phyloP scores from a whole-genome alignment of 2,329 filamentous ascomycete genomes.

The Epichloe brachyelytri region DNA sequence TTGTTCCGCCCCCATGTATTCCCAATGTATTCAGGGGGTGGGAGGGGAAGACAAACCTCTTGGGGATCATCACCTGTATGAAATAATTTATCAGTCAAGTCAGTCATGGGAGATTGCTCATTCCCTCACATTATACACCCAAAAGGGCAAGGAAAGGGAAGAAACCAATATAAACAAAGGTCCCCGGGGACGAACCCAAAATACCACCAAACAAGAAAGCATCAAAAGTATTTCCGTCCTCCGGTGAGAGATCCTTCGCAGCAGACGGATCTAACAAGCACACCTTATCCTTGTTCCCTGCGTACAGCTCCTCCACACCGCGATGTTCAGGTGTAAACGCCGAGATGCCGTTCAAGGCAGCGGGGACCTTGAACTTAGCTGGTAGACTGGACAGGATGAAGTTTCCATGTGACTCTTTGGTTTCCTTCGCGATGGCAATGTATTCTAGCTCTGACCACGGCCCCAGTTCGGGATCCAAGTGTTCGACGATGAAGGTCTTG shows the following conservation, averaged over 20 bases:
- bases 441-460: slow-evolving; percentile 94
- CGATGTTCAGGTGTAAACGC: slow-evolving; percentile 60
- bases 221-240: slow-evolving; percentile 73
- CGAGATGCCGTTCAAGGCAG: slow-evolving; percentile 37
- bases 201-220: slow-evolving; percentile 95
- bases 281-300: slow-evolving; percentile 57
- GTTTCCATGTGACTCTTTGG: slow-evolving; percentile 46
- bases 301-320: slow-evolving; percentile 75
- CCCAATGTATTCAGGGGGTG: neutral
- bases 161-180: neutral
- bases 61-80: slow-evolving; percentile 77
- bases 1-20: neutral
- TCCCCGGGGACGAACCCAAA: slow-evolving; percentile 47
- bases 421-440: slow-evolving; percentile 72
- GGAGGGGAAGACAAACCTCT: slow-evolving; percentile 48
- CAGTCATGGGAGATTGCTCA: neutral
- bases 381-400: slow-evolving; percentile 81
- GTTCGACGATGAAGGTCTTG: slow-evolving; percentile 88
- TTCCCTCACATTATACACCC: neutral
- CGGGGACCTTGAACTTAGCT: slow-evolving; percentile 50
- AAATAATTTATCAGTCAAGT: slow-evolving; percentile 4
- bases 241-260: slow-evolving; percentile 65
- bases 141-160: neutral
- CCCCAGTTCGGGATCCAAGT: slow-evolving; percentile 88
- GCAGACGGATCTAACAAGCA: slow-evolving; percentile 86